These are phyloP conservation scores for Saturnispora diversa DNA, from an alignment of 805 yeast genomes.

Conservation along the genomic window DNA sequence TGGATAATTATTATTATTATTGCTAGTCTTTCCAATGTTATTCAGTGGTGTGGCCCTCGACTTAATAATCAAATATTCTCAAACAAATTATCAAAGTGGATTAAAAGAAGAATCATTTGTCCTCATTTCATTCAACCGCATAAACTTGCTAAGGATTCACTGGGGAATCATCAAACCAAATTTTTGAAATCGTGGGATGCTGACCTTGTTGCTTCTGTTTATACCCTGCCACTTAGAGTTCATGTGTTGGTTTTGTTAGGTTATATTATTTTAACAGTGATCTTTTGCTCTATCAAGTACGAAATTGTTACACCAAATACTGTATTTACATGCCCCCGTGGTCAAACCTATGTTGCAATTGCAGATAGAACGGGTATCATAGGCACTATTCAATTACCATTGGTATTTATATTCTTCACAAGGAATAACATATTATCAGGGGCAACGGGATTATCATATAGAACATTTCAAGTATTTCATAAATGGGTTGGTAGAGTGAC, in stretches of 20 bases:
- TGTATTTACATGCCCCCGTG: slow-evolving; percentile 26
- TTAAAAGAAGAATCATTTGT: slow-evolving; percentile 28
- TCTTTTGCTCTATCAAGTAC: slow-evolving; percentile 27
- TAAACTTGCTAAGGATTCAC: background rate
- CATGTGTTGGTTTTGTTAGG: slow-evolving; percentile 26
- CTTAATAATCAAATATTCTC: slow-evolving; percentile 20
- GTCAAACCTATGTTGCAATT: slow-evolving; percentile 25
- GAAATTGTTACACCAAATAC: slow-evolving; percentile 24
- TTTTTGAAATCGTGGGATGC: slow-evolving; percentile 7
- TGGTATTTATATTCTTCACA: slow-evolving; percentile 30
- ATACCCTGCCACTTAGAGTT: slow-evolving; percentile 28
- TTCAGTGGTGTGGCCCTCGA: slow-evolving; percentile 32
- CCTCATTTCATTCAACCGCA: slow-evolving; percentile 27
- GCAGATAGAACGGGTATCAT: slow-evolving; percentile 44
- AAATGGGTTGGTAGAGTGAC: slow-evolving; percentile 36
- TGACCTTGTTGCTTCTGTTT: slow-evolving; percentile 14
- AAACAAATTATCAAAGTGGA: slow-evolving; percentile 22
- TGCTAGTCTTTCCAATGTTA: slow-evolving; percentile 24
- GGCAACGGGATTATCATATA: slow-evolving; percentile 30
- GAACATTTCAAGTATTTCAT: slow-evolving; percentile 32
- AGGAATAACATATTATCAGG: slow-evolving; percentile 28
- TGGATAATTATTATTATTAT: slow-evolving; percentile 28
- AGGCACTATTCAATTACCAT: slow-evolving; percentile 32
- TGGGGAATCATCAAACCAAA: background rate
- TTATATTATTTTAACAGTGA: slow-evolving; percentile 23